Percentiles rank a stretch among this genome's conserved stretches.
These are phyloP conservation scores for Stramenopiles sp. DNA, from an alignment of 352 stramenopile species.

Conservation along the genomic window DNA sequence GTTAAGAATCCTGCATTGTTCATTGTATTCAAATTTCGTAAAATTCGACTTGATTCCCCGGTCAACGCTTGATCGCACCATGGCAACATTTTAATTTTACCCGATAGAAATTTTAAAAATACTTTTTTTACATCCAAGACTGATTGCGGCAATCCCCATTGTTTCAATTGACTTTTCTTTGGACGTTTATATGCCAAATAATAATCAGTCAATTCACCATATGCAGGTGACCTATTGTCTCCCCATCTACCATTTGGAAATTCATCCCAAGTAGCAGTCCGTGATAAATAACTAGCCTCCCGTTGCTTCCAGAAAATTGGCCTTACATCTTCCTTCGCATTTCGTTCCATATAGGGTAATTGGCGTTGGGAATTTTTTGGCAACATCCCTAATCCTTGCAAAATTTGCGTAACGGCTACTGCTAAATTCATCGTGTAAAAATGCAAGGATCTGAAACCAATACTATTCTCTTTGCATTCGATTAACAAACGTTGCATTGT, in stretches of 20 bases:
- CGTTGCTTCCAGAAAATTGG: constrained; percentile 98
- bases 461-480: not conserved
- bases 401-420: constrained; percentile 55
- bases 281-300: constrained; percentile 84
- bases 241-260: constrained; percentile 89
- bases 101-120: constrained; percentile 86
- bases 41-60: constrained; percentile 69
- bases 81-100: constrained; percentile 77
- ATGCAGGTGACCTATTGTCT: constrained; percentile 76
- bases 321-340: constrained; percentile 32
- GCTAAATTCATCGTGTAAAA: constrained; percentile 87
- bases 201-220: constrained; percentile 80
- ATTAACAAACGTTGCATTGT: constrained; percentile 45
- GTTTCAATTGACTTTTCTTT: not conserved
- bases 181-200: constrained; percentile 41
- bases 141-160: not conserved
- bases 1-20: constrained; percentile 57
- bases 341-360: constrained; percentile 93
- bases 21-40: constrained; percentile 19
- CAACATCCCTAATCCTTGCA: constrained; percentile 43
- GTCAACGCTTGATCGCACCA: constrained; percentile 90
- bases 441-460: constrained; percentile 30
- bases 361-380: not conserved
- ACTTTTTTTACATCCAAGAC: constrained; percentile 75
- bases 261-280: constrained; percentile 91